Evolutionary conservation across 2,329 filamentous ascomycete species (phyloP).

Genomic region (Ascochyta fabae): DNA sequence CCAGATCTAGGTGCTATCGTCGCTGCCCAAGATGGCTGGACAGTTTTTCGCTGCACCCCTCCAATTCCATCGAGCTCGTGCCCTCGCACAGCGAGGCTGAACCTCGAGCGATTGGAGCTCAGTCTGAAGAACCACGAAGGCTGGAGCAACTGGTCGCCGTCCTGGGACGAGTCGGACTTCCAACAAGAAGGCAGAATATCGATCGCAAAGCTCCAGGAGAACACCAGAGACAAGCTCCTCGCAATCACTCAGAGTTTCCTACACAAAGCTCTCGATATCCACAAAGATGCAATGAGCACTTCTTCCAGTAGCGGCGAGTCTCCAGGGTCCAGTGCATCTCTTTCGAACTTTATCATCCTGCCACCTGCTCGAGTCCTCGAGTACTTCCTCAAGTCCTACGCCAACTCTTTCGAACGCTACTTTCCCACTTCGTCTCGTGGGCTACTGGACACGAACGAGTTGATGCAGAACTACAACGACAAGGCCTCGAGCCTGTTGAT

Average conservation of each 20-base stretch:
- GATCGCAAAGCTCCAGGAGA: conserved; percentile 58
- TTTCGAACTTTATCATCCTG: conserved; percentile 68
- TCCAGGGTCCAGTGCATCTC: conserved; percentile 54
- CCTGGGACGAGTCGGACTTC: conserved; percentile 57
- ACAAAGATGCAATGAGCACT: conserved; percentile 59
- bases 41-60: conserved; percentile 60
- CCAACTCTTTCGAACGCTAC: conserved; percentile 70
- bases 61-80: conserved; percentile 56
- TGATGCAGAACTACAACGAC: conserved; percentile 67
- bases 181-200: conserved; percentile 55
- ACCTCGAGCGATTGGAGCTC: conserved; percentile 59
- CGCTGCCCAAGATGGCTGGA: conserved; percentile 60
- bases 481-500: conserved; percentile 70
- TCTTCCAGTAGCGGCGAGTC: conserved; percentile 53
- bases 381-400: conserved; percentile 70
- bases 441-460: conserved; percentile 69
- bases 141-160: conserved; percentile 60
- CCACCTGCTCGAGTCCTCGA: conserved; percentile 71
- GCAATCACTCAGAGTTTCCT: conserved; percentile 74
- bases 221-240: conserved; percentile 72
- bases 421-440: conserved; percentile 68
- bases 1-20: conserved; percentile 57
- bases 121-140: conserved; percentile 59
- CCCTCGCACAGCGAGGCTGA: conserved; percentile 58
- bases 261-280: conserved; percentile 73